phyloP scores from a whole-genome alignment of 345 rosid genomes.

The Angophora floribunda region DNA sequence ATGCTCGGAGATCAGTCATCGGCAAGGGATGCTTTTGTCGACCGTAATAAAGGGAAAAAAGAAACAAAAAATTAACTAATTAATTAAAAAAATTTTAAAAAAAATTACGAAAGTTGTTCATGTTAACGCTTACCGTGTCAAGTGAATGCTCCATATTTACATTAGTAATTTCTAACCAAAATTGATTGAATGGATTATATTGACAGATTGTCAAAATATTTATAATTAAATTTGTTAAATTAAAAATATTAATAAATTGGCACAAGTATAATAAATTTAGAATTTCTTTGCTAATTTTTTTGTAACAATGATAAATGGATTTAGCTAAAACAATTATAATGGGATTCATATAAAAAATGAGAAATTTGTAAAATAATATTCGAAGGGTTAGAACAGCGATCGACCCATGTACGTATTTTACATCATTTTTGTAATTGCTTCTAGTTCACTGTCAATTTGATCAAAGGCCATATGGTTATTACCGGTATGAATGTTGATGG shows the following conservation, averaged over 20 bases:
- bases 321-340: not conserved
- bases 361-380: not conserved
- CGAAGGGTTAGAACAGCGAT: not conserved
- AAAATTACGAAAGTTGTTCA: no score
- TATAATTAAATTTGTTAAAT: fast-evolving
- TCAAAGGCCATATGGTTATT: not conserved
- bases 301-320: not conserved
- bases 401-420: not conserved
- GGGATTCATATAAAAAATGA: not conserved
- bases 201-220: fast-evolving
- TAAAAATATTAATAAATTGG: no score
- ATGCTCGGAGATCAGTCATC: fast-evolving
- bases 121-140: fast-evolving
- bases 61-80: fast-evolving
- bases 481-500: not conserved
- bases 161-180: fast-evolving
- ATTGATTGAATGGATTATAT: fast-evolving
- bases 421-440: not conserved
- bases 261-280: fast-evolving
- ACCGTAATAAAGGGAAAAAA: no score
- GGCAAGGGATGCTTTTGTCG: not conserved
- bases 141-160: fast-evolving
- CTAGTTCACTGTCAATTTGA: not conserved
- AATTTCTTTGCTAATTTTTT: no score
- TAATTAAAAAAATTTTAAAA: no score